Evolutionary conservation across 2,329 filamentous ascomycete genomes (phyloP), one percentile per base, ranked within the genome.

Genomic region (Fonsecaea pedrosoi): DNA sequence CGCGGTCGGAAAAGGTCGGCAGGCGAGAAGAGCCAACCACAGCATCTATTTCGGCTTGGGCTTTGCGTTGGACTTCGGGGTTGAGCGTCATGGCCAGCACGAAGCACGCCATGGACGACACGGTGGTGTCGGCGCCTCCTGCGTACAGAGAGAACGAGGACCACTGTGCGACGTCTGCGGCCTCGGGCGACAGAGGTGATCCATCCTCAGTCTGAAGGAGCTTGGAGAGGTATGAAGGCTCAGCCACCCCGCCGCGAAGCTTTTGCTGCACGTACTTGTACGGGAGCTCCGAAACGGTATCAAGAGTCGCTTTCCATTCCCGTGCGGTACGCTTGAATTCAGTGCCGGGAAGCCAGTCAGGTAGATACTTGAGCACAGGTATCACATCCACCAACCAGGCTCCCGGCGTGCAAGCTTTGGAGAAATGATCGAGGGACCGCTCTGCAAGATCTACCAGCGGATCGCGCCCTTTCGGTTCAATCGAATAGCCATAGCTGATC

Each of bases 51-150:
- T 84, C 82, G 42, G 78, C 73, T 65, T 82, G 82, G 10, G 79
- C 76, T 12, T 77, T 77, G 18, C 74, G 74, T 67, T 83, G 82
- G 78, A 81, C 82, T 7, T 82, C 79, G 0, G 82, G 82, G 37
- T 82, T 83, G n/a, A 84, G 77, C 15, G 78, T 80, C 74, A 86
- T 86, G 0, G 84, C 84, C 0, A 87, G 77, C 21, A 84, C 77
- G 71, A 86, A 86, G 0, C 70, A 73, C 35, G 74, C 70, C 3
- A 83, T 68, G 0, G 79, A 74, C 0, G 76, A 81, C 0, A 82
- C 78, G 2, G 78, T 84, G 0, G 80, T 82, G 64, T 82, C 80
- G 5, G 78, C 75, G 4, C 80, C 82, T 2, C 76, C 82, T 0
- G 74, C 72, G 45, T 81, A 84, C 12, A 84, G 66, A 0, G 80